Evolutionary conservation across 2,329 filamentous ascomycete species (phyloP), one percentile per base, ranked within the genome.

Genomic region (Thermomyces lanuginosus): DNA sequence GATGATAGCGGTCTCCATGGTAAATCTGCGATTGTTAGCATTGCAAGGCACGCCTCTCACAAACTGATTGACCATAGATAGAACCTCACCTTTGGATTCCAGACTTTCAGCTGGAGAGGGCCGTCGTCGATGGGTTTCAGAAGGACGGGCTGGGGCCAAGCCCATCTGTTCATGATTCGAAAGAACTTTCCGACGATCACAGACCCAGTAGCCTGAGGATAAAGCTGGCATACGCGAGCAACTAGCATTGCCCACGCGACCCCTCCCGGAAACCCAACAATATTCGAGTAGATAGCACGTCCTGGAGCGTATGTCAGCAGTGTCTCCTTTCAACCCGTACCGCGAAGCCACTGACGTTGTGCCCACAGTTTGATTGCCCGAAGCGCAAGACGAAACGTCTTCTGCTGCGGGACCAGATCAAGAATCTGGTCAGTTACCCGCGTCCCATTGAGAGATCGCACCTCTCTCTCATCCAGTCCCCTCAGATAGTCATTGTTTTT

Each of bases 161-260:
- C 72, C 89, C 89, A 98, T 37, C 76, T 72, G 37, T 72, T 71
- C 60, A 95, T 82, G 38, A 98, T 76, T 40, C 77, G 67, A 55
- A 95, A 98, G 63, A 98, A 95, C 50, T 92, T 93, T 46, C 75
- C 70, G 21, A 98, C 76, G 30, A 98, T 76, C 13, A 83, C 78
- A 1, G 84, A 81, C 10, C 80, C 79, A 6, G 82, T 80, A 5
- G 89, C 89, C 47, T 82, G 83, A 8, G 89, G 89, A 44, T 95
- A 98, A 9, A 98, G 67, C 53, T 98, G 89, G 52, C 89, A 95
- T 21, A 95, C 80, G 36, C 89, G 71, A 27, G 89, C 89, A 15
- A 95, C 84, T 45, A 98, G 68, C 78, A 98, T 93, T 8, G 86
- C 89, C 82, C 86, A 98, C 4, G 89, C 89, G 21, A 98, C 84